A percentile compares a stretch with the other conserved stretches of the same genome.
These are phyloP conservation scores for Penicillium sp. DNA, from an alignment of 2,329 filamentous ascomycete species.

Conservation along the genomic window DNA sequence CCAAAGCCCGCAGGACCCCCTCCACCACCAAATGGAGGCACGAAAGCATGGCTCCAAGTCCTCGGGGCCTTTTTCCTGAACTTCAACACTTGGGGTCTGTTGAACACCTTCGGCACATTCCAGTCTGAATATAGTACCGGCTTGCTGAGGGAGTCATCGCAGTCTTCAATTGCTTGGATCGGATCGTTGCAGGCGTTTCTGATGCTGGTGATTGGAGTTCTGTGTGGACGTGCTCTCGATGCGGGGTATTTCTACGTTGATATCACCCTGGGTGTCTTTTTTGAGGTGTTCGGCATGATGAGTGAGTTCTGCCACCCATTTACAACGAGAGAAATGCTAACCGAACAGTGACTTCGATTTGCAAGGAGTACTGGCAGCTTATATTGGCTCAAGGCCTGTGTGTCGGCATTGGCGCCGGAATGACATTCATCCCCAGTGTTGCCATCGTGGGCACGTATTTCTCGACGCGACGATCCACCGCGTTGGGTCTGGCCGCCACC, in stretches of 20 bases:
- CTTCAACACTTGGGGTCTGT: slow-evolving; percentile 35
- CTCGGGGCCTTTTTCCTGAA: slow-evolving; percentile 27
- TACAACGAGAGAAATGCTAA: not conserved
- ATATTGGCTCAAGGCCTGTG: not conserved
- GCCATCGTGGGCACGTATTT: slow-evolving; percentile 47
- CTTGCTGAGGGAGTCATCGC: slow-evolving; percentile 25
- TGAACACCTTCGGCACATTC: slow-evolving; percentile 44
- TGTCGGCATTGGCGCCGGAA: slow-evolving; percentile 43
- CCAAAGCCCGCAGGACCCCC: not conserved
- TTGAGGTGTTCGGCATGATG: not conserved
- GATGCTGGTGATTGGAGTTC: slow-evolving; percentile 44
- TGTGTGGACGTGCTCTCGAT: slow-evolving; percentile 43
- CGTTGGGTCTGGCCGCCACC: slow-evolving; percentile 39
- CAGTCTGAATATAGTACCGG: slow-evolving; percentile 39
- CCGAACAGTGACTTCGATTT: not conserved
- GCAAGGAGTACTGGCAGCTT: not conserved
- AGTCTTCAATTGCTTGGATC: slow-evolving; percentile 46
- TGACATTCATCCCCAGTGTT: slow-evolving; percentile 43
- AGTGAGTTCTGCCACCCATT: not conserved
- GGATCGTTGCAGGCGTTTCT: slow-evolving; percentile 46
- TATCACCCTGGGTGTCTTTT: not conserved
- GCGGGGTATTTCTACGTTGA: slow-evolving; percentile 37
- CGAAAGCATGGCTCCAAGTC: slow-evolving; percentile 34
- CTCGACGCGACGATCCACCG: slow-evolving; percentile 38
- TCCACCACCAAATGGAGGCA: slow-evolving; percentile 17